A percentile compares a stretch with the other conserved stretches of the same genome.
Evolutionary conservation across 2,329 filamentous ascomycete species (phyloP).

Genomic region (Arthrobotrys conoides): DNA sequence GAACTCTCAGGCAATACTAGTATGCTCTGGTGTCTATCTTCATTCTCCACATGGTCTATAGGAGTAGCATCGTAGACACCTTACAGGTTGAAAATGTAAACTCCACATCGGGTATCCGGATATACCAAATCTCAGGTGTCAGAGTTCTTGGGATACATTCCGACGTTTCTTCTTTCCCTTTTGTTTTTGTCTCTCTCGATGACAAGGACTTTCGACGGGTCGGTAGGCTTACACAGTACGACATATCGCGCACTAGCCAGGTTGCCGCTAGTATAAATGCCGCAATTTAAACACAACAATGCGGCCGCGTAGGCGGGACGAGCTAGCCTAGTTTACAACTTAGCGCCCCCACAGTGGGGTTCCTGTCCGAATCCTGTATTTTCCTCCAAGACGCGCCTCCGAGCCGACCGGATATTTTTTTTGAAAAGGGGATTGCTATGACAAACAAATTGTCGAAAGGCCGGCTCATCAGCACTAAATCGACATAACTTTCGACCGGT

Average conservation of each 20-base stretch:
- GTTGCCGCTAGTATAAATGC: neutral
- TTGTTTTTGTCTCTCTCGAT: too few species aligned
- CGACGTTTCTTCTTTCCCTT: neutral
- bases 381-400: neutral
- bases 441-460: neutral
- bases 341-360: conserved; percentile 6
- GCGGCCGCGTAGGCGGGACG: neutral
- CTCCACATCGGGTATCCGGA: too few species aligned
- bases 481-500: too few species aligned
- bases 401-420: conserved; percentile 9
- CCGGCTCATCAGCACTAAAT: neutral
- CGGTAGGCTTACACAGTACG: too few species aligned
- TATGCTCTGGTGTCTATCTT: neutral
- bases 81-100: too few species aligned
- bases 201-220: too few species aligned
- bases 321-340: neutral
- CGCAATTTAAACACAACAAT: neutral
- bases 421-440: neutral
- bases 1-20: neutral
- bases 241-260: too few species aligned
- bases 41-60: neutral
- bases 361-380: neutral
- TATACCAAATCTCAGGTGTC: too few species aligned
- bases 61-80: too few species aligned
- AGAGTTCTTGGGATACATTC: neutral